Evolutionary conservation across 2,329 filamentous ascomycete species (phyloP).

Genomic region (Ceratocystis cubensis): DNA sequence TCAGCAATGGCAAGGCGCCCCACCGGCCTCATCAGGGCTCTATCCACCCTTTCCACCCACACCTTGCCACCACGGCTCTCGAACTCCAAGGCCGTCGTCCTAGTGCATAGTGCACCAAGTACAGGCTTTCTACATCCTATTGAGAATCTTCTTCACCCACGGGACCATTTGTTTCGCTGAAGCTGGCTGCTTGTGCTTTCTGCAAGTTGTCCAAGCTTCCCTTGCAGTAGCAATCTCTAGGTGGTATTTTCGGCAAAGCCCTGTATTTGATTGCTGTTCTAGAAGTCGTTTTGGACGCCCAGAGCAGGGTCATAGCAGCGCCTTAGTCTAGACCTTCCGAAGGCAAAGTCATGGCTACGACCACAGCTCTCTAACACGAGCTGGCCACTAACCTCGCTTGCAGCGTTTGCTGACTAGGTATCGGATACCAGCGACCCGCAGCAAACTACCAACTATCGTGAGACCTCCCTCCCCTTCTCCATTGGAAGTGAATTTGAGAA

Average conservation of each 20-base stretch:
- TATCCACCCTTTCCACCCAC: no score
- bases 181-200: conserved; percentile 4
- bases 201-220: conserved; percentile 7
- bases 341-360: neutral
- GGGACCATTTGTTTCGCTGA: neutral
- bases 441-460: neutral
- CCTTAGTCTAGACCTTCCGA: neutral
- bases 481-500: neutral
- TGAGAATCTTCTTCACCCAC: neutral
- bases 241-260: conserved; percentile 9
- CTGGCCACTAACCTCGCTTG: neutral
- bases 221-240: neutral
- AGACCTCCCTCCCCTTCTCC: neutral
- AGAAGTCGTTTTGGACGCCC: neutral
- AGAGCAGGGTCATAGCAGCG: neutral
- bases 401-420: neutral
- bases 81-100: neutral
- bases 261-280: conserved; percentile 2
- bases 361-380: neutral
- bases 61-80: neutral
- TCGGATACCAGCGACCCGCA: neutral
- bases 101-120: no score
- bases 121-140: neutral
- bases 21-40: no score
- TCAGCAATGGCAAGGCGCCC: no score